Conservation (phyloP, 169 alveolate species). For the Eimeria brunetti region DNA sequence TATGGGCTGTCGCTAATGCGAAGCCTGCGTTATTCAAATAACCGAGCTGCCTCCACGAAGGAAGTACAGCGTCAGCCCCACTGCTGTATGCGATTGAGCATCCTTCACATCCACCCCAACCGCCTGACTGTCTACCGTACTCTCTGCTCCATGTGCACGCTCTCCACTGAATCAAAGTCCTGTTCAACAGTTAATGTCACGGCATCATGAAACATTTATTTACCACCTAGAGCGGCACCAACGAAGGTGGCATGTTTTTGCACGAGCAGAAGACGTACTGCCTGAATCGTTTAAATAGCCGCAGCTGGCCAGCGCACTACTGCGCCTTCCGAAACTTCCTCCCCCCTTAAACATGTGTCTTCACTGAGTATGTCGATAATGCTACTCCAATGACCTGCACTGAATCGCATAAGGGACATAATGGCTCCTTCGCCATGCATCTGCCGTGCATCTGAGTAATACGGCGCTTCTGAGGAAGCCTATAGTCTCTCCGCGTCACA, state of each 20-base stretch:
- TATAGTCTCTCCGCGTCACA: not conserved
- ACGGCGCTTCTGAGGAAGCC: not conserved
- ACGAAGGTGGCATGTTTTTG: not conserved
- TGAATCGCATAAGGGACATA: not conserved
- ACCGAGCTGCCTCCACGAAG: not conserved
- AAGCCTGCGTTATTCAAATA: not conserved
- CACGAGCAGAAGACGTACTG: not conserved
- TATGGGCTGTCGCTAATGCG: not conserved
- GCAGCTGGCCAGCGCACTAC: not conserved
- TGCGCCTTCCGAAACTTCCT: not conserved
- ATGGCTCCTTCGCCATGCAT: not conserved
- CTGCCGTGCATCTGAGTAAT: not conserved
- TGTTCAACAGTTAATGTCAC: too few relatives aligned
- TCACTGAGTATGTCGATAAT: too few relatives aligned
- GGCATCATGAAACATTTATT: not conserved
- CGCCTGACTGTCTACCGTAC: not conserved
- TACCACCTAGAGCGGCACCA: not conserved
- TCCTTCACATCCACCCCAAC: not conserved
- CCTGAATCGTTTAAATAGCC: not conserved
- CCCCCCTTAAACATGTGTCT: too few relatives aligned
- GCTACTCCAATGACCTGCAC: not conserved
- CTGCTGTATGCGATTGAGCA: not conserved
- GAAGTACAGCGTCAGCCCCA: not conserved
- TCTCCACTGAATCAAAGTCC: not conserved
- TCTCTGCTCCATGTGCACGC: not conserved